These are phyloP conservation scores for Parafenestella ontariensis DNA, from an alignment of 2,329 filamentous ascomycete species.

Conservation along the genomic window DNA sequence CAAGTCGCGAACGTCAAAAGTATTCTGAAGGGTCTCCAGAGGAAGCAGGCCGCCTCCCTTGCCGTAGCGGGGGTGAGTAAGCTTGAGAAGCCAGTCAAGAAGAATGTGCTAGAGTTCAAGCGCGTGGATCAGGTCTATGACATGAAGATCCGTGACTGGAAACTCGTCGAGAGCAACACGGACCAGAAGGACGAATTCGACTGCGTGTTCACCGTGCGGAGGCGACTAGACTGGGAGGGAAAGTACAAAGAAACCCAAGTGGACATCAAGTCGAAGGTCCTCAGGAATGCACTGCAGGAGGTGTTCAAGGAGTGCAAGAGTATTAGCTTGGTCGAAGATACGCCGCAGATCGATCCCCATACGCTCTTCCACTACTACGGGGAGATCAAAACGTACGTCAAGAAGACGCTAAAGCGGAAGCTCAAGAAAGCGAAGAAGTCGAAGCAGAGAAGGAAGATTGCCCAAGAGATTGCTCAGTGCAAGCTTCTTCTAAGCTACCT, in stretches of 20 bases:
- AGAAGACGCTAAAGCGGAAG: constrained; percentile 69
- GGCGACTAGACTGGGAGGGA: constrained; percentile 84
- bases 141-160: constrained; percentile 60
- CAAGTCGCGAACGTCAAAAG: constrained; percentile 23
- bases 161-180: constrained; percentile 70
- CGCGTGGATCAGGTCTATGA: constrained; percentile 70
- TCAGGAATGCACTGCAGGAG: constrained; percentile 73
- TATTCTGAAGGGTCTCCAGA: constrained; percentile 20
- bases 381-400: constrained; percentile 68
- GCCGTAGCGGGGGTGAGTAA: constrained; percentile 15
- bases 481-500: constrained; percentile 78
- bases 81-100: constrained; percentile 37
- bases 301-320: constrained; percentile 80
- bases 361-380: constrained; percentile 71
- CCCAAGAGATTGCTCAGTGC: constrained; percentile 68
- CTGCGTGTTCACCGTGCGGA: constrained; percentile 78
- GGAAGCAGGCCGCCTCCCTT: constrained; percentile 21
- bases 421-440: constrained; percentile 66
- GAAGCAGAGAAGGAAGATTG: constrained; percentile 65
- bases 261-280: constrained; percentile 82
- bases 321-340: constrained; percentile 80
- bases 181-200: constrained; percentile 75
- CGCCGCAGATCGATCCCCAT: constrained; percentile 66
- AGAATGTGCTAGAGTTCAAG: constrained; percentile 66
- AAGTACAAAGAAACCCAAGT: constrained; percentile 77